Base-by-base conservation (phyloP, 2,329 filamentous ascomycete genomes). In the Clonostachys sp. region DNA sequence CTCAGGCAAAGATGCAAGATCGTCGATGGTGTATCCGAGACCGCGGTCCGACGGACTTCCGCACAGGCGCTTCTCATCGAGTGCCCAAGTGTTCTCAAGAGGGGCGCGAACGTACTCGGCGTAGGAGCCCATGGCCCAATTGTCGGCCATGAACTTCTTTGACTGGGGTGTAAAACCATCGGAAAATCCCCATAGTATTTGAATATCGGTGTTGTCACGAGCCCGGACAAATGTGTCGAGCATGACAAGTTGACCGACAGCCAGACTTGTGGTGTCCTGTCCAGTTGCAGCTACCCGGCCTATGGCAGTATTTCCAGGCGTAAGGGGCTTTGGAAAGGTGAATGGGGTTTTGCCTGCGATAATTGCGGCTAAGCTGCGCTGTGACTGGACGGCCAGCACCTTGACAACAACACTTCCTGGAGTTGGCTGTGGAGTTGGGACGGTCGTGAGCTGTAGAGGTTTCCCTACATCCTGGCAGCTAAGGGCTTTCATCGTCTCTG, bases 261-360 rank as follows among this genome's bases (percentile, higher is more conserved):
- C 47, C 17, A 69, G 48, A 10, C 48, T 45, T 1, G 59, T 55
- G 5, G 63, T 57, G 44, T 71, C 66, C 3, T 58, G 50, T 6
- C 63, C 65, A 16, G 59, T 53, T 12, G 62, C 58, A 9, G 63
- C 53, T 12, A 70, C 52, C 20, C 66, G 66, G 36, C 63, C 66
- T 46, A 72, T 58, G 48, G 60, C 59, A 36, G 52, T n/a, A 8
- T 18, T 18, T 6, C 36, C 36, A 18, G 17, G 17, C 6, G 17
- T 39, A 12, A 39, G 36, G 12, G 36, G 12, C 14, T 39, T n/a
- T n/a, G 36, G 36, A 18, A 18, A 18, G 7, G 14, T 39, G 14
- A 39, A n/a, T 1, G 17, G 17, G 4, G 14, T 18, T 18, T n/a
- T n/a, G 36, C 36, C 36, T 12, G 36, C 17, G 36, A 18, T 39